These are phyloP conservation scores for Nasturtium officinale DNA, from an alignment of 345 rosid genomes.

Conservation along the genomic window DNA sequence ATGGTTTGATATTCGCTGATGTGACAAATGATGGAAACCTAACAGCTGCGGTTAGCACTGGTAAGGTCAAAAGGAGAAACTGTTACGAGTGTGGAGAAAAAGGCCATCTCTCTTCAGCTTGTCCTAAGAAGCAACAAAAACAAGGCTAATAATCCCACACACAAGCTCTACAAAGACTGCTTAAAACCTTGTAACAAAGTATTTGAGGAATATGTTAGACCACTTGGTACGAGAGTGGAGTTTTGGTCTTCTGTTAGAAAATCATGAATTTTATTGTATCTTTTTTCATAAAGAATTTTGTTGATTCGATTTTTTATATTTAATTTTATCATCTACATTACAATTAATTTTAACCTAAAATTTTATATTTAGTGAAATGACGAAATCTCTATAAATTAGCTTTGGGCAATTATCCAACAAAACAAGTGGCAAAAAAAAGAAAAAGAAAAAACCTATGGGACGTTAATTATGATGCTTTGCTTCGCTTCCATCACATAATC, in stretches of 20 bases:
- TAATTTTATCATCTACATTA: not conserved
- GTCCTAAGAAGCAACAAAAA: slow-evolving; percentile 58
- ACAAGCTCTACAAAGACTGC: not conserved
- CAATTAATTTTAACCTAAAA: not conserved
- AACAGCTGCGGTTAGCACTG: slow-evolving; percentile 37
- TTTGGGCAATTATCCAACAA: not conserved
- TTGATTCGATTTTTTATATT: not conserved
- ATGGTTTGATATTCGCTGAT: no score
- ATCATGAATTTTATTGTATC: not conserved
- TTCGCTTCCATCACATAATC: not conserved
- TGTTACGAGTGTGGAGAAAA: slow-evolving; percentile 80
- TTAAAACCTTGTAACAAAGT: slow-evolving; percentile 24
- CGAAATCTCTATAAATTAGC: no score
- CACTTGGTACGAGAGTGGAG: slow-evolving; percentile 32
- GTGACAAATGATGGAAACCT: slow-evolving; percentile 3
- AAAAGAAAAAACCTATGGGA: not conserved
- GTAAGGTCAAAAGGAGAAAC: slow-evolving; percentile 75
- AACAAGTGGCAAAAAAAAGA: not conserved
- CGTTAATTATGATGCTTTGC: not conserved
- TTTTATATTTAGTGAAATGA: no score
- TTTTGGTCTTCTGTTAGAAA: slow-evolving; percentile 31
- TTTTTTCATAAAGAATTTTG: not conserved
- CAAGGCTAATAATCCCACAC: slow-evolving; percentile 31
- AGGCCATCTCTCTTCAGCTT: slow-evolving; percentile 77
- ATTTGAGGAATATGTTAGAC: slow-evolving; percentile 9